Percentiles rank a stretch among this genome's conserved stretches.
Conservation (phyloP, 2,329 filamentous ascomycete species). For the Penicillium psychrosexuale region DNA sequence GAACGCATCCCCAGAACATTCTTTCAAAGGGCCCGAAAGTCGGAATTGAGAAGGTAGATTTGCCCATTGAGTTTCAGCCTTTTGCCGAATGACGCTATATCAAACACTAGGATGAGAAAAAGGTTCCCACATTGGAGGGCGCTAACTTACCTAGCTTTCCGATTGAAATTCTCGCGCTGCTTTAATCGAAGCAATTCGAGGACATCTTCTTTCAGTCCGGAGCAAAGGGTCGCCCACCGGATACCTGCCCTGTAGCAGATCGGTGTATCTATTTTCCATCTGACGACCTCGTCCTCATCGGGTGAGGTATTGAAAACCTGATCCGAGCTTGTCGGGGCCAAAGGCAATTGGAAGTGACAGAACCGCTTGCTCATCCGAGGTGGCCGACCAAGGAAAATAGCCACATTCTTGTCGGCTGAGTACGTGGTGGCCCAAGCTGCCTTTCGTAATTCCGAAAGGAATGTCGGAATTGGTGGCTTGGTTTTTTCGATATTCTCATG, state of each 20-base stretch:
- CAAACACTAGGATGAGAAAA: conserved; percentile 10
- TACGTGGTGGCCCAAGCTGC: conserved; percentile 43
- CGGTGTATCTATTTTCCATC: background rate
- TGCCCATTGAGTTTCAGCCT: conserved; percentile 23
- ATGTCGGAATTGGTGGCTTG: conserved; percentile 29
- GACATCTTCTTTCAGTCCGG: conserved; percentile 27
- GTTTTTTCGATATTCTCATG: conserved; percentile 41
- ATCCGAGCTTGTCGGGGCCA: conserved; percentile 1
- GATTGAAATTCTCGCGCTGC: conserved; percentile 16
- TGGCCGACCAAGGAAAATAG: conserved; percentile 49
- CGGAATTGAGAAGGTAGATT: conserved; percentile 21
- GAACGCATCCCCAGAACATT: conserved; percentile 21
- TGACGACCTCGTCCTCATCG: background rate
- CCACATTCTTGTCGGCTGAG: conserved; percentile 48
- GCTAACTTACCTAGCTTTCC: conserved; percentile 14
- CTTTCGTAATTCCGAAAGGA: conserved; percentile 40
- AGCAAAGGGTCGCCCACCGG: conserved; percentile 28
- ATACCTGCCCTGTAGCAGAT: conserved; percentile 25
- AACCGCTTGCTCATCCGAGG: conserved; percentile 44
- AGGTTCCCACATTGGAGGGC: background rate
- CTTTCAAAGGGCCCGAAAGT: conserved; percentile 19
- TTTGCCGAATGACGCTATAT: conserved; percentile 17
- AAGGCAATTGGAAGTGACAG: conserved; percentile 37
- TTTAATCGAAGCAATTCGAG: conserved; percentile 26
- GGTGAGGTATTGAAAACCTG: conserved; percentile 8